Conservation (phyloP, 768 basidiomycete species). For the Cantharellus cinnabarinus region DNA sequence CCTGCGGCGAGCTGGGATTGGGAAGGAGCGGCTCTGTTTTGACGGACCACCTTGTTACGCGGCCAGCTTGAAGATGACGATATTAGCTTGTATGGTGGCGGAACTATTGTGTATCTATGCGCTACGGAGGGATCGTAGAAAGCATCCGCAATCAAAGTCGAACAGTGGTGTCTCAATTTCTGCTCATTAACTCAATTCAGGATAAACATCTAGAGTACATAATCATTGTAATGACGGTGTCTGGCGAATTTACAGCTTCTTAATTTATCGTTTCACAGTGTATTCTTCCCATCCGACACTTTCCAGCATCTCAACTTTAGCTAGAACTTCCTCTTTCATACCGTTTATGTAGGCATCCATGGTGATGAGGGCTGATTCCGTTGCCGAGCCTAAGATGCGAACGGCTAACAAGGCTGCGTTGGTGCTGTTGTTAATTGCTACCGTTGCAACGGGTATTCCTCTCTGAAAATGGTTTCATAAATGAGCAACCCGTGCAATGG, state of each 20-base stretch:
- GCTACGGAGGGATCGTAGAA: too few species aligned
- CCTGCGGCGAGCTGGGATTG: background rate
- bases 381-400: constrained; percentile 58
- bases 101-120: too few species aligned
- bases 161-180: too few species aligned
- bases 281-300: constrained; percentile 78
- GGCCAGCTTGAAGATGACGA: constrained; percentile 9
- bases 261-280: constrained; percentile 20
- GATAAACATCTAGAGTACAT: too few species aligned
- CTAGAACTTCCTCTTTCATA: constrained; percentile 56
- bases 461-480: constrained; percentile 29
- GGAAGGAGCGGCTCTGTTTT: constrained; percentile 5
- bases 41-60: constrained; percentile 8
- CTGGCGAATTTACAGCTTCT: too few species aligned
- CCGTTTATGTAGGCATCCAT: constrained; percentile 57
- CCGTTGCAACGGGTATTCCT: constrained; percentile 91
- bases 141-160: too few species aligned
- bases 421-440: constrained; percentile 86
- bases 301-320: constrained; percentile 55
- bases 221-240: too few species aligned
- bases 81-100: constrained; percentile 7
- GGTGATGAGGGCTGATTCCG: constrained; percentile 37
- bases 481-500: background rate
- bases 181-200: too few species aligned
- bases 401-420: constrained; percentile 87